Conservation (phyloP, 805 yeast genomes). For the Suhomyces prunicola region DNA sequence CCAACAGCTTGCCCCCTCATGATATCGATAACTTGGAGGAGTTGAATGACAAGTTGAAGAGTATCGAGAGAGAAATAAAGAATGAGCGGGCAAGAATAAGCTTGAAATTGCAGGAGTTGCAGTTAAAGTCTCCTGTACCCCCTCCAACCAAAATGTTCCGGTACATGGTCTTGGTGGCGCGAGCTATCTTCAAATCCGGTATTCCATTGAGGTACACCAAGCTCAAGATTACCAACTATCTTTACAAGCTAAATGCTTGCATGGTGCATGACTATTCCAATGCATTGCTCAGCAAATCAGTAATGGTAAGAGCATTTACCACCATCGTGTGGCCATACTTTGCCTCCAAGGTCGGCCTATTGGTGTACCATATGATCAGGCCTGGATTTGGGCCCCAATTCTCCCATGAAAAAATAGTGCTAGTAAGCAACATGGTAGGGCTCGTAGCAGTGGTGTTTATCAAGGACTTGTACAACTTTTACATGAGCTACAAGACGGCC, state of each 20-base stretch:
- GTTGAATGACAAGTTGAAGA: conserved; percentile 8
- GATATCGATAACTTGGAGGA: conserved; percentile 24
- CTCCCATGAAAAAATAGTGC: conserved; percentile 15
- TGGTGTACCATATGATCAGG: conserved; percentile 14
- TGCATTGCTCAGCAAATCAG: conserved; percentile 20
- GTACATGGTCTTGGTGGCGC: background rate
- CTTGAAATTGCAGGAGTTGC: background rate
- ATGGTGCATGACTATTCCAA: conserved; percentile 32
- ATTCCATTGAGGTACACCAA: conserved; percentile 3
- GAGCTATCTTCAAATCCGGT: background rate
- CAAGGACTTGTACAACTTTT: conserved; percentile 32
- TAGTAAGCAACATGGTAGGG: conserved; percentile 32
- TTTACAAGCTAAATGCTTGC: conserved; percentile 30
- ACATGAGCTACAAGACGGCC: conserved; percentile 26
- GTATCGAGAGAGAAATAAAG: background rate
- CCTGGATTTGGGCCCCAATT: background rate
- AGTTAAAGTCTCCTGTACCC: background rate
- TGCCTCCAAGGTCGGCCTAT: conserved; percentile 31
- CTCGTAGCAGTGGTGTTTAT: conserved; percentile 30
- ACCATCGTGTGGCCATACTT: conserved; percentile 41
- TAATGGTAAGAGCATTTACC: conserved; percentile 25
- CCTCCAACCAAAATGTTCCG: background rate
- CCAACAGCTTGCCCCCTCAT: conserved; percentile 22
- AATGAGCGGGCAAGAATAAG: background rate
- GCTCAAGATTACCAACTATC: conserved; percentile 12